Evolutionary conservation across 2,329 filamentous ascomycete species (phyloP).

Genomic region (Aspergillus novoparasiticus): DNA sequence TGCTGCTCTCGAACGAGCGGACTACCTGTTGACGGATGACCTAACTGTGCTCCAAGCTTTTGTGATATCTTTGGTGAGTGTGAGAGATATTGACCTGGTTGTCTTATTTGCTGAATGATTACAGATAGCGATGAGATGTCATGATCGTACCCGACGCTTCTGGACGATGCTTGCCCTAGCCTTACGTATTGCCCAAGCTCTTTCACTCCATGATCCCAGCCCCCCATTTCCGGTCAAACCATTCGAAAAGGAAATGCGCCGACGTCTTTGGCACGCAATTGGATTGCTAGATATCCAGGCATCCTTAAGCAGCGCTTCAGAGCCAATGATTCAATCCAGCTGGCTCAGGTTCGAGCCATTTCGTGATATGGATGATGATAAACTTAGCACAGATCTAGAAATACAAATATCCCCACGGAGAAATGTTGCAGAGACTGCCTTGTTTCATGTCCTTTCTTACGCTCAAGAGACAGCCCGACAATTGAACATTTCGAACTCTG

Average conservation of each 20-base stretch:
- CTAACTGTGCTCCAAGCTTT: conserved; percentile 36
- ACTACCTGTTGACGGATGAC: conserved; percentile 34
- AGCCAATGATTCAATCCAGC: conserved; percentile 35
- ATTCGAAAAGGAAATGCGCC: conserved; percentile 36
- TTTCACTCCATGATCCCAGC: conserved; percentile 30
- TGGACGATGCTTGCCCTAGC: conserved; percentile 38
- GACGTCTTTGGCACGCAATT: conserved; percentile 32
- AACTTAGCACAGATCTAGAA: too few relatives aligned
- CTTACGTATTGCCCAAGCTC: conserved; percentile 33
- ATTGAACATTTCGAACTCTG: too few relatives aligned
- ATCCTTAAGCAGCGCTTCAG: conserved; percentile 32
- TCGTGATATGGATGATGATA: too few relatives aligned
- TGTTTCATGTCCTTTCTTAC: too few relatives aligned
- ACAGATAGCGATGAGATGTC: conserved; percentile 15
- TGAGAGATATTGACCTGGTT: too few relatives aligned
- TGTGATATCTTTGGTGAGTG: conserved; percentile 32
- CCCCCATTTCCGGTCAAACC: conserved; percentile 31
- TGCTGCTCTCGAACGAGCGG: conserved; percentile 25
- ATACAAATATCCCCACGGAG: too few relatives aligned
- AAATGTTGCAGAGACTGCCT: too few relatives aligned
- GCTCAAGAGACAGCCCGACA: too few relatives aligned
- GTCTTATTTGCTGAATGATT: too few relatives aligned
- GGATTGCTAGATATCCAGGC: conserved; percentile 33
- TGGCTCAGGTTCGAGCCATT: conserved; percentile 15
- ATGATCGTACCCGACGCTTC: conserved; percentile 33